These are phyloP conservation scores for Psilocybe tampanensis DNA, from an alignment of 768 basidiomycete genomes.

Conservation along the genomic window DNA sequence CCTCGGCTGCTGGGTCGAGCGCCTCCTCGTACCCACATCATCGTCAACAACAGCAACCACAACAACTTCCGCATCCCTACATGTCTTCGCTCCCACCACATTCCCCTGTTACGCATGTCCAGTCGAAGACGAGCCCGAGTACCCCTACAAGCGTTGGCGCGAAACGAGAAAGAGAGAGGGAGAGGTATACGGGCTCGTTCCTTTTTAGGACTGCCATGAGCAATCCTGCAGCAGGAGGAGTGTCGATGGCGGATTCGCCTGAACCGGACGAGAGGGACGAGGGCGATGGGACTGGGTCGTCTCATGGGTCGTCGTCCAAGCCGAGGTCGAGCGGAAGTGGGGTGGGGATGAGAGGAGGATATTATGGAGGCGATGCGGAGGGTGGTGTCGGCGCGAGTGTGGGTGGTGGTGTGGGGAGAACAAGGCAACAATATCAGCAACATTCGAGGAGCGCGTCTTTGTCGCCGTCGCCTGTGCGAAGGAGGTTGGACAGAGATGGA, in stretches of 20 bases:
- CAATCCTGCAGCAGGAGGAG: conserved; percentile 19
- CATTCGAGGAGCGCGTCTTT: neutral
- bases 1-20: neutral
- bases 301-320: neutral
- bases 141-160: neutral
- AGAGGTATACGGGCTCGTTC: conserved; percentile 26
- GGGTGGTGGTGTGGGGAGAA: neutral
- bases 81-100: neutral
- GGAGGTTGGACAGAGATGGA: neutral
- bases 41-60: too few species aligned
- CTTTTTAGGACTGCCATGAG: conserved; percentile 35
- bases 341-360: too few species aligned
- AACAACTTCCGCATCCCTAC: neutral
- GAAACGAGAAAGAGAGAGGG: neutral
- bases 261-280: neutral
- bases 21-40: neutral
- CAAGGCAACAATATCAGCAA: neutral
- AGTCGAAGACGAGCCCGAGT: neutral
- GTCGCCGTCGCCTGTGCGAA: neutral
- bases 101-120: neutral
- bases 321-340: neutral
- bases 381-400: neutral
- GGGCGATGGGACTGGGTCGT: too few species aligned
- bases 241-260: conserved; percentile 17
- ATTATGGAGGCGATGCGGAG: conserved; percentile 11